Evolutionary conservation across 2,329 filamentous ascomycete genomes (phyloP).

Genomic region (Penicillium sp.): DNA sequence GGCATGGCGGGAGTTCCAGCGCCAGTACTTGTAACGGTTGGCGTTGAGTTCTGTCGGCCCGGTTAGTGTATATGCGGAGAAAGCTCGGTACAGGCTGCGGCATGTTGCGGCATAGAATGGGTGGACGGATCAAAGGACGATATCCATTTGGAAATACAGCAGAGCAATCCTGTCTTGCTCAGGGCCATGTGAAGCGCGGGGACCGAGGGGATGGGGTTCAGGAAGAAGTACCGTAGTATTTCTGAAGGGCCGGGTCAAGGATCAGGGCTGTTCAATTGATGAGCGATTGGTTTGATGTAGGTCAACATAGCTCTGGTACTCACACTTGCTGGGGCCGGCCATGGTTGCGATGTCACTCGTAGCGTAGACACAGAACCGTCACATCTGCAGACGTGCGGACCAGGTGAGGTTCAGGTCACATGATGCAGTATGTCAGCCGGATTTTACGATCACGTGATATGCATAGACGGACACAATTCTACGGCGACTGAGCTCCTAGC

Average conservation of each 20-base stretch:
- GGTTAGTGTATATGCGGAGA: constrained; percentile 8
- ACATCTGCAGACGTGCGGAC: constrained; percentile 4
- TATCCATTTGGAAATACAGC: background rate
- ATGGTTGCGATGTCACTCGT: constrained; percentile 37
- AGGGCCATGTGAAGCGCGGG: background rate
- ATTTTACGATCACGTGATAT: background rate
- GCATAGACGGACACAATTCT: background rate
- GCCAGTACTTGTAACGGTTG: constrained; percentile 91
- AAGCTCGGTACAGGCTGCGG: background rate
- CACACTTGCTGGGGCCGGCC: constrained; percentile 53
- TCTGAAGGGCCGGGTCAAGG: constrained; percentile 47
- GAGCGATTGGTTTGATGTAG: constrained; percentile 45
- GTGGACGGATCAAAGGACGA: background rate
- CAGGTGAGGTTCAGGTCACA: constrained; percentile 13
- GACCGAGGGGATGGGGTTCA: constrained; percentile 12
- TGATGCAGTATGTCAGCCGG: background rate
- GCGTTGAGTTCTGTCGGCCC: constrained; percentile 66
- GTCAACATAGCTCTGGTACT: constrained; percentile 10
- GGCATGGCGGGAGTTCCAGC: constrained; percentile 83
- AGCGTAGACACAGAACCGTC: constrained; percentile 14
- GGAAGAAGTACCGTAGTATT: constrained; percentile 49
- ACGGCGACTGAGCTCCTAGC: background rate
- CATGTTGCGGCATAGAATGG: too few relatives aligned
- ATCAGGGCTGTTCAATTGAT: constrained; percentile 47
- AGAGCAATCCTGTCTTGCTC: background rate